These are phyloP conservation scores for Phlebiopsis flavidoalba DNA, from an alignment of 768 basidiomycete genomes.

Conservation along the genomic window DNA sequence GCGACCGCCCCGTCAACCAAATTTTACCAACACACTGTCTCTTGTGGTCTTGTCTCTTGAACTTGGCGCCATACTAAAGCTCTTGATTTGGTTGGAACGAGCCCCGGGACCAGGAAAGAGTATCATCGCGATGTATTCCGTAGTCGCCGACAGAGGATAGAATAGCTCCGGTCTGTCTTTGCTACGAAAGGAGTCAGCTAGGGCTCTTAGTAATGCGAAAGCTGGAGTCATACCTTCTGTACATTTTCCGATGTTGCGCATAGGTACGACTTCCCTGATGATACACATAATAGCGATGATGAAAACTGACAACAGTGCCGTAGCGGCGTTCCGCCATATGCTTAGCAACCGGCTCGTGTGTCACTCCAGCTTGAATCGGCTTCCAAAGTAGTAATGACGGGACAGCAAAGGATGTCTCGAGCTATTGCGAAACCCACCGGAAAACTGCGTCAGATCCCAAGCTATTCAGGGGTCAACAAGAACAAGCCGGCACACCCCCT, in stretches of 20 bases:
- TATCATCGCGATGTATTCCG: slow-evolving; percentile 27
- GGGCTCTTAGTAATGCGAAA: slow-evolving; percentile 22
- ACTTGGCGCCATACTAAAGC: background rate
- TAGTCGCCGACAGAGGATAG: slow-evolving; percentile 28
- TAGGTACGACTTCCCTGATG: slow-evolving; percentile 6
- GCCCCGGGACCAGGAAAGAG: slow-evolving; percentile 26
- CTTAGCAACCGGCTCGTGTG: background rate
- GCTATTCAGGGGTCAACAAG: too few relatives aligned
- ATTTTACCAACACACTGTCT: too few relatives aligned
- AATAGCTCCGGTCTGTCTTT: slow-evolving; percentile 27
- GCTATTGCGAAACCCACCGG: background rate
- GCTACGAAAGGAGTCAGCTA: slow-evolving; percentile 2
- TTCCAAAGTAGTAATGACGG: background rate
- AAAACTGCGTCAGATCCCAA: slow-evolving; percentile 1
- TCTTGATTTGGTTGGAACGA: slow-evolving; percentile 22
- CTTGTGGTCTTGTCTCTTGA: background rate
- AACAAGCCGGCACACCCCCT: too few relatives aligned
- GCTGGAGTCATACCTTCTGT: background rate
- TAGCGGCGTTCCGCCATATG: slow-evolving; percentile 18
- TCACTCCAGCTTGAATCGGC: background rate
- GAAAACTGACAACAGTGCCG: slow-evolving; percentile 21
- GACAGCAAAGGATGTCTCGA: background rate
- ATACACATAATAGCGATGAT: slow-evolving; percentile 5
- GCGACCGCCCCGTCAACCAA: too few relatives aligned
- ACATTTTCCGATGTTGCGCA: background rate